Evolutionary conservation across 192 early-diverging fungal species (phyloP), one percentile per base, ranked within the genome.

Genomic region (Spizellomyces punctatus): DNA sequence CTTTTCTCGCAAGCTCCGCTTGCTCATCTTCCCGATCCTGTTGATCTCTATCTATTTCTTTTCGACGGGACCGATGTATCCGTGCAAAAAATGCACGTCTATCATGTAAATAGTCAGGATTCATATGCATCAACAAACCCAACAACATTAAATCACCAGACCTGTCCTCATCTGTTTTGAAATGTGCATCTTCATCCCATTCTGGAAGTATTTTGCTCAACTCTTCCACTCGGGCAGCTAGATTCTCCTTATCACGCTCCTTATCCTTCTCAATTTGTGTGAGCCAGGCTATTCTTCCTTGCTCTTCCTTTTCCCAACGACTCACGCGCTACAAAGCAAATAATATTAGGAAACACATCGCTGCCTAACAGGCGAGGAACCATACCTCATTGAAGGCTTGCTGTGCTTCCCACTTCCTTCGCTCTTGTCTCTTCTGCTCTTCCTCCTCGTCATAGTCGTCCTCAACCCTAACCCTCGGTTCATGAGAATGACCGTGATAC

Each of bases 161-260:
- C 59, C 73, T 56, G 16, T 54, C 67, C 12, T 70, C 63, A 21
- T 76, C 74, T 6, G 72, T 74, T 44, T 85, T 84, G 43, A 67
- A 66, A 63, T 92, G 90, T 14, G 78, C 66, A 64, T 94, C 91
- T 74, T 94, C 94, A 72, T 94, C 86, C 81, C 81, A 94, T 49
- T 89, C 85, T 7, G 80, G 80, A 44, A 91, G 76, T 22, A 79
- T 74, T 42, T 71, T 63, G 14, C 77, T 71, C 68, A 48, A 66
- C 44, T 78, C 57, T 41, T 81, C 74, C 19, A 73, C 73, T 27
- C 74, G 65, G 43, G 84, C 83, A 49, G 72, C 67, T 62, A 88
- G 81, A 43, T 83, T 68, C 12, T 78, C 67, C 19, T 63, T 56
- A 55, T 89, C 86, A 10, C 77, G 73, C 52, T 90, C 84, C 21